Evolutionary conservation across 2,329 filamentous ascomycete species (phyloP).

Genomic region (Didymella pinodella): DNA sequence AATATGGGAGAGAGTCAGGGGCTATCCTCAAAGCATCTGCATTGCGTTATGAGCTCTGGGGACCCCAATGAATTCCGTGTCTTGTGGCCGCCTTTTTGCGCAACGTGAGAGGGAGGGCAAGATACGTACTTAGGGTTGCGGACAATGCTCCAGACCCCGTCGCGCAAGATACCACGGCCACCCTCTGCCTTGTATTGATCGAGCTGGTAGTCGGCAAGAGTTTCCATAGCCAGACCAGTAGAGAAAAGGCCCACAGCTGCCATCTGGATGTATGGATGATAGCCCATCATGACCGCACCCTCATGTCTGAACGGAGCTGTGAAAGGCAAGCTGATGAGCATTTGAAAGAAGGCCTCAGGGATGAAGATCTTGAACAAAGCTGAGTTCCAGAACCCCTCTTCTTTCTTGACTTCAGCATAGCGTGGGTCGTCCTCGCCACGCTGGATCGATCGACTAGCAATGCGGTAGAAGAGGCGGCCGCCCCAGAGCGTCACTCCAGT

Average conservation of each 20-base stretch:
- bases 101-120: neutral
- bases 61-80: no score
- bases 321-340: constrained; percentile 65
- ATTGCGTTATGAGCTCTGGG: no score
- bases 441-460: constrained; percentile 58
- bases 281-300: constrained; percentile 48
- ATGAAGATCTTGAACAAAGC: constrained; percentile 63
- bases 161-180: constrained; percentile 56
- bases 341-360: constrained; percentile 66
- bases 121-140: constrained; percentile 67
- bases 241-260: constrained; percentile 63
- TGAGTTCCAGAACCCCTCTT: constrained; percentile 64
- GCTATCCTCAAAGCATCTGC: no score
- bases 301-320: constrained; percentile 63
- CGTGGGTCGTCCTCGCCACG: constrained; percentile 65
- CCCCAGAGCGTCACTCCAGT: constrained; percentile 67
- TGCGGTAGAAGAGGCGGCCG: constrained; percentile 62
- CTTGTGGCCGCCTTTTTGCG: no score
- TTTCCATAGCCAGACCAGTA: constrained; percentile 64
- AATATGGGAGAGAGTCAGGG: no score
- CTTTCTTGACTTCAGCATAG: constrained; percentile 62
- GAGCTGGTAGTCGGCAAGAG: constrained; percentile 65
- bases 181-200: constrained; percentile 58
- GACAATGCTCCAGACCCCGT: constrained; percentile 69
- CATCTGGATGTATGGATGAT: constrained; percentile 49